phyloP scores from a whole-genome alignment of 257 asterid genomes.

The Nyctanthes arbortristis region DNA sequence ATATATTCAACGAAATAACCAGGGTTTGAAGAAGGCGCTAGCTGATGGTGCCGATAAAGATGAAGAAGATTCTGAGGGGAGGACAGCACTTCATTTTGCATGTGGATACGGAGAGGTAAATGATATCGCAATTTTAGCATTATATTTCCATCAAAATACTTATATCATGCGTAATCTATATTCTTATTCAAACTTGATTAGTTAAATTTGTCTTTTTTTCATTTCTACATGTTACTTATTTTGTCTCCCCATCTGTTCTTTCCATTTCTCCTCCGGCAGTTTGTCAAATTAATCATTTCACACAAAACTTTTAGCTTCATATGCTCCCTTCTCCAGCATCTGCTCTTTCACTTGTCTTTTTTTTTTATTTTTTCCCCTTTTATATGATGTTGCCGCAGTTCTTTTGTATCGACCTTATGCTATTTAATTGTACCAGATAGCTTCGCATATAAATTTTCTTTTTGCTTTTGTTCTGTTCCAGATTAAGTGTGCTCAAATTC shows the following conservation, averaged over 20 bases:
- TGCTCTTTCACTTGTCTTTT: slow-evolving; percentile 4
- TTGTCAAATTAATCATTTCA: background rate
- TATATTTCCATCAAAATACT: background rate
- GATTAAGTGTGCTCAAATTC: slow-evolving; percentile 91
- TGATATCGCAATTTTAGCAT: background rate
- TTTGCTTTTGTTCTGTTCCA: slow-evolving; percentile 20
- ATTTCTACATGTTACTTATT: background rate
- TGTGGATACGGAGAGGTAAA: slow-evolving; percentile 99
- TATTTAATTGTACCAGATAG: background rate
- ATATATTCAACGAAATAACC: slow-evolving; percentile 17
- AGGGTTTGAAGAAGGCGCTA: slow-evolving; percentile 85
- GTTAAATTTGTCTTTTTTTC: background rate
- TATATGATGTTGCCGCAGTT: background rate
- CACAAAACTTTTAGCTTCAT: background rate
- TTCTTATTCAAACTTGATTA: background rate
- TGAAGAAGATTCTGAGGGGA: slow-evolving; percentile 98
- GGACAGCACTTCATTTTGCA: slow-evolving; percentile 98
- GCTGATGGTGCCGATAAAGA: slow-evolving; percentile 92
- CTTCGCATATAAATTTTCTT: background rate
- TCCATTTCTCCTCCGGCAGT: background rate
- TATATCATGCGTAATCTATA: background rate
- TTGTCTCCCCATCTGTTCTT: background rate
- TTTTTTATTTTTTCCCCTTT: too few relatives aligned
- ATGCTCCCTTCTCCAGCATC: background rate
- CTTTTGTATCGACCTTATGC: background rate